A percentile compares a stretch with the other conserved stretches of the same genome.
phyloP scores from a whole-genome alignment of 768 basidiomycete genomes.

The Termitomyces heimii region DNA sequence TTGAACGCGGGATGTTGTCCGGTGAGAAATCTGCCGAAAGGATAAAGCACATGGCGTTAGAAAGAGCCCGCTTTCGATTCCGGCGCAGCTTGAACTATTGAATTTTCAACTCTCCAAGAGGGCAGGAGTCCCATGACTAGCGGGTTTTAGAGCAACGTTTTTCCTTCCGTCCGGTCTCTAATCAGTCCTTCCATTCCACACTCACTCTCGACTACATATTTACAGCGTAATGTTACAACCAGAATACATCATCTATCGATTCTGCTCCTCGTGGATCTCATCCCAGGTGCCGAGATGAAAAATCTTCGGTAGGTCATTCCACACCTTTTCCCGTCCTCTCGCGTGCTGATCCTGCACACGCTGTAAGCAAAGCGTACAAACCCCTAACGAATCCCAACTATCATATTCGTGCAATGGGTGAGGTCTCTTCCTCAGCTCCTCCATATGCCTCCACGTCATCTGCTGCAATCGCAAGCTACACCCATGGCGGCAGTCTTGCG shows the following conservation, averaged over 20 bases:
- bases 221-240: background rate
- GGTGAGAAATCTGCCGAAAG: no score
- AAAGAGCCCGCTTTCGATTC: no score
- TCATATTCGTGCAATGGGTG: constrained; percentile 33
- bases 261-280: constrained; percentile 24
- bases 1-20: no score
- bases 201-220: no score
- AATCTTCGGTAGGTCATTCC: constrained; percentile 28
- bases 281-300: constrained; percentile 34
- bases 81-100: no score
- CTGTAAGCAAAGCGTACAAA: constrained; percentile 27
- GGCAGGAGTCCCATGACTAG: no score
- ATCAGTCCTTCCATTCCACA: no score
- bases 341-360: constrained; percentile 24
- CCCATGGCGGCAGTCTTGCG: constrained; percentile 19
- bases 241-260: background rate
- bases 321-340: constrained; percentile 29
- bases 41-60: no score
- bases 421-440: constrained; percentile 27
- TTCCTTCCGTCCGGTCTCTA: no score
- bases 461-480: constrained; percentile 22
- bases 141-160: no score
- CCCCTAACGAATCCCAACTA: constrained; percentile 24
- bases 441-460: constrained; percentile 25
- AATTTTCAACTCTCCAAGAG: no score